Conservation (phyloP, 2,329 filamentous ascomycete species). For the Arthroderma sp. region DNA sequence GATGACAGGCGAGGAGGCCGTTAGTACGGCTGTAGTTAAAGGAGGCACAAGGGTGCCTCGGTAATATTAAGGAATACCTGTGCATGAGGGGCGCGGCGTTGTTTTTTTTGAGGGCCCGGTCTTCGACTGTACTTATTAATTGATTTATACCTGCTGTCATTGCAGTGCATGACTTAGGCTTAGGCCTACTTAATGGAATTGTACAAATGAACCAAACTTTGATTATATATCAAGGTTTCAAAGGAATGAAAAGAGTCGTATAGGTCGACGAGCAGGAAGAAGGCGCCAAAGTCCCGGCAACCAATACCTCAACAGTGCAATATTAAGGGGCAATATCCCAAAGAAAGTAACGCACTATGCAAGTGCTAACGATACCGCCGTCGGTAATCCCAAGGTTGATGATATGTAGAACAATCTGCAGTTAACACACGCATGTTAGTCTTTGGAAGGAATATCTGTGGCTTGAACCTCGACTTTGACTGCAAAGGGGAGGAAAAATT, state of each 20-base stretch:
- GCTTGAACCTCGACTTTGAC: background rate
- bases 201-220: background rate
- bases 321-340: background rate
- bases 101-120: background rate
- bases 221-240: background rate
- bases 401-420: constrained; percentile 33
- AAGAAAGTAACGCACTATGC: background rate
- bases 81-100: background rate
- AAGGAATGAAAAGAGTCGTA: background rate
- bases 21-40: constrained; percentile 59
- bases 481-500: background rate
- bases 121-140: background rate
- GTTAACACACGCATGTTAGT: constrained; percentile 1
- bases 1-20: constrained; percentile 79
- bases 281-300: background rate
- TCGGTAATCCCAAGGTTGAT: constrained; percentile 27
- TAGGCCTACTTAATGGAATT: background rate
- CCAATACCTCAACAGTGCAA: too few relatives aligned
- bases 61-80: background rate
- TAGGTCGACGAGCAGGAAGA: background rate
- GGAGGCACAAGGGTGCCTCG: constrained; percentile 38
- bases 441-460: background rate
- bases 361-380: constrained; percentile 17
- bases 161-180: background rate
- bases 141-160: background rate